Base-by-base conservation (phyloP, 352 stramenopile species). In the Plasmopara halstedii region DNA sequence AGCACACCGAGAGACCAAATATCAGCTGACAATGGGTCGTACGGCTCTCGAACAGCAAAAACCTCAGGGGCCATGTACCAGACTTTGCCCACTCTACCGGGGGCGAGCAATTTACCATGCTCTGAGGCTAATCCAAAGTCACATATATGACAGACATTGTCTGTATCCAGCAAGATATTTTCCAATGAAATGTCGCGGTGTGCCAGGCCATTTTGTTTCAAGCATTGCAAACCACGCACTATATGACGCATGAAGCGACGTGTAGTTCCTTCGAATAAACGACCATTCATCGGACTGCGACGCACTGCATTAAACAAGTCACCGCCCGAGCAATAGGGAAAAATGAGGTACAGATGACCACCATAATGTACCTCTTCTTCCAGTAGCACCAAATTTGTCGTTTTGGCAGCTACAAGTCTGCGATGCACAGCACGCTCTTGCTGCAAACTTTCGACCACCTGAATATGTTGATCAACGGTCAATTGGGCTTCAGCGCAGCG, bases 41-140 rank as follows among this genome's bases (percentile, higher is more conserved):
- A 80, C 15, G 56, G 19, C 11, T 60, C 42, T 17, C 70, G 48
- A 11, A 45, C 63, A 36, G 62, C 63, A 34, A 65, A 82, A 14
- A 83, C 69, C 52, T 85, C 73, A 1, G 73, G 73, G 2, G 70
- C 69, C 66, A 85, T 85, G 62, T 85, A 85, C 63, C 68, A 82
- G 9, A 47, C 51, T 50, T 86, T 86, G 34, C 74, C 74, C 6
- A 83, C 67, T 21, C 69, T 56, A 23, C 59, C 56, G n/a, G 54
- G 52, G 6, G 50, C 46, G 13, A 65, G 23, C n/a, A 53, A 45
- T 4, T 56, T 62, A 35, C 33, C 50, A 20, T 65, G 51, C 2
- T 53, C 36, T 0, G 42, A 27, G 13, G 66, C 68, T 6, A 85
- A 42, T 4, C 73, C 73, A 51, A 85, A 83, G 58, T 85, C 73